Percentiles rank a stretch among this genome's conserved stretches.
Conservation (phyloP, 768 basidiomycete genomes). For the Agaricus sinodeliciosus region DNA sequence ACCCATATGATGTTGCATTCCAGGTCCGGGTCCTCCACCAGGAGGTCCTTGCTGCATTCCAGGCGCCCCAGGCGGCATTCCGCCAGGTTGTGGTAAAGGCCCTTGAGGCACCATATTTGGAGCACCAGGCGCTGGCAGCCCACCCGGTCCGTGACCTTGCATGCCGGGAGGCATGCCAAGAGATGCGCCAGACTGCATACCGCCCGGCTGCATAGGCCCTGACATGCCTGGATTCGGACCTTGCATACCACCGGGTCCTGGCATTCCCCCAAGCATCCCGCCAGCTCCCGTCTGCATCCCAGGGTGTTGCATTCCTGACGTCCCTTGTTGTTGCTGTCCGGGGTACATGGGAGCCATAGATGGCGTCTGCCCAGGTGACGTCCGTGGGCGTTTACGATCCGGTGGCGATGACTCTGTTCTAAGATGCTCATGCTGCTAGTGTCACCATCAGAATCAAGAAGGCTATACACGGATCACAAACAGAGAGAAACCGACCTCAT, state of each 20-base stretch:
- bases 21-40: constrained; percentile 4
- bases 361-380: constrained; percentile 44
- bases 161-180: constrained; percentile 6
- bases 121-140: constrained; percentile 2
- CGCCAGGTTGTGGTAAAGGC: not conserved
- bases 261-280: constrained; percentile 6
- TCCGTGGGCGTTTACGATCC: constrained; percentile 45
- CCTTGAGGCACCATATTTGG: constrained; percentile 4
- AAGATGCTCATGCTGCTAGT: constrained; percentile 37
- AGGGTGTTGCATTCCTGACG: constrained; percentile 9
- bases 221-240: constrained; percentile 2
- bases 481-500: constrained; percentile 36
- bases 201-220: constrained; percentile 6
- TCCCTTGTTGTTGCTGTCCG: constrained; percentile 17
- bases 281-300: constrained; percentile 7
- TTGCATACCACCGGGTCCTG: constrained; percentile 7
- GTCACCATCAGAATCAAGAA: constrained; percentile 1
- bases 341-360: constrained; percentile 22
- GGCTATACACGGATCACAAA: not conserved
- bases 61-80: constrained; percentile 4
- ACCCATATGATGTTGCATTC: constrained; percentile 7
- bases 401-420: constrained; percentile 52
- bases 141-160: constrained; percentile 8
- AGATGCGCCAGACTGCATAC: constrained; percentile 4
- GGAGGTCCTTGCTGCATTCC: constrained; percentile 9